phyloP scores from a whole-genome alignment of 257 asterid species.

The Gentiana straminea region DNA sequence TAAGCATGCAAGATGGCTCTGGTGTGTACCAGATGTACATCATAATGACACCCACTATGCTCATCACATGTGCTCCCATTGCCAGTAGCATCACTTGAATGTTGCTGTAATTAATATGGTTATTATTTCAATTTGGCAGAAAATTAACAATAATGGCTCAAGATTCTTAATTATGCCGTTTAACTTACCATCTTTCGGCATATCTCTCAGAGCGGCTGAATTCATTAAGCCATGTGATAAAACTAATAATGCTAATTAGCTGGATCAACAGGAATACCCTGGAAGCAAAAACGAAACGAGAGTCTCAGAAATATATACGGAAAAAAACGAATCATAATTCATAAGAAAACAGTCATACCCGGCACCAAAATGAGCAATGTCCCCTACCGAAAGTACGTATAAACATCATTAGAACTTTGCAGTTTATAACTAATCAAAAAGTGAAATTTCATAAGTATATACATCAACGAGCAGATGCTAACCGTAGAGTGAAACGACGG shows the following conservation, averaged over 20 bases:
- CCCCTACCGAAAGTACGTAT: constrained; percentile 20
- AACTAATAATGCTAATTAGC: constrained; percentile 40
- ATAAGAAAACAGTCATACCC: constrained; percentile 18
- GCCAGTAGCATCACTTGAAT: constrained; percentile 38
- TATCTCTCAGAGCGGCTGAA: constrained; percentile 29
- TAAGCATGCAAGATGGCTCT: constrained; percentile 36
- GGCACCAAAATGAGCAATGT: constrained; percentile 47
- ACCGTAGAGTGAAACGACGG: constrained; percentile 31
- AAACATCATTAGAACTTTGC: constrained; percentile 5
- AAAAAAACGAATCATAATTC: too few relatives aligned
- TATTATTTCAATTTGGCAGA: background rate
- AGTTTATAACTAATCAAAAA: background rate
- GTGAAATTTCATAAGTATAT: background rate
- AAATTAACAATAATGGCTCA: too few relatives aligned
- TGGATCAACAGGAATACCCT: constrained; percentile 44
- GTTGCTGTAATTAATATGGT: constrained; percentile 20
- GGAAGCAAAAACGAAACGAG: constrained; percentile 1
- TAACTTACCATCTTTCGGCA: constrained; percentile 34
- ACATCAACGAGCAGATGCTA: constrained; percentile 4
- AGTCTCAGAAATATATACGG: too few relatives aligned
- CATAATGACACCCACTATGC: constrained; percentile 40
- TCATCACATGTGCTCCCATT: constrained; percentile 29
- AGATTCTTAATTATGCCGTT: background rate
- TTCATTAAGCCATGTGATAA: constrained; percentile 42
- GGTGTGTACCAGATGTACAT: constrained; percentile 55